Conservation (phyloP, 352 stramenopile species). For the Pythium aquatile region DNA sequence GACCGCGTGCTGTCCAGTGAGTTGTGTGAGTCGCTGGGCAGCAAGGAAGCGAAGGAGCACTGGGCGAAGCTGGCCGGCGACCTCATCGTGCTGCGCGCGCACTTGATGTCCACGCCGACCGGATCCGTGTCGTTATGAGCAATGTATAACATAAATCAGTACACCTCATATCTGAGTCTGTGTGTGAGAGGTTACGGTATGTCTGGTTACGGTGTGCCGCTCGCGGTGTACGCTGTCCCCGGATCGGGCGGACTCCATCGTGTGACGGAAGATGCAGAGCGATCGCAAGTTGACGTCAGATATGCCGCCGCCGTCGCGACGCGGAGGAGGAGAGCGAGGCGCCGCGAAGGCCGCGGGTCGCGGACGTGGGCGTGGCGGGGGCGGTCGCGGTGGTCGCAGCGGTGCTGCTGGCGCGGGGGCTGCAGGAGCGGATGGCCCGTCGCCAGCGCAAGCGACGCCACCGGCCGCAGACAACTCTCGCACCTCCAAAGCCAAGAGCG, state of each 20-base stretch:
- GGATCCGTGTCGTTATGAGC: conserved; percentile 2
- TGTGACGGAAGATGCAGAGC: conserved; percentile 15
- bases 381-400: conserved; percentile 2
- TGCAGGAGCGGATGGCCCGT: not conserved
- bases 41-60: conserved; percentile 8
- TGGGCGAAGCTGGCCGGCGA: conserved; percentile 13
- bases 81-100: conserved; percentile 9
- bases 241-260: not conserved
- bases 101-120: not conserved
- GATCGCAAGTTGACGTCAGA: conserved; percentile 16
- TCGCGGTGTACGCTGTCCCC: conserved; percentile 3
- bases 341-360: conserved; percentile 13
- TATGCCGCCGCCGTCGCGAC: conserved; percentile 22
- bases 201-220: not conserved
- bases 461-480: not conserved
- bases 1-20: conserved; percentile 4
- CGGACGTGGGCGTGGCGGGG: conserved; percentile 11
- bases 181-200: not conserved
- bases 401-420: conserved; percentile 1
- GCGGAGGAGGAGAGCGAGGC: conserved; percentile 13
- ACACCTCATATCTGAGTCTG: not conserved
- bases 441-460: not conserved
- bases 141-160: not conserved
- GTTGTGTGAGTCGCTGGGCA: conserved; percentile 17
- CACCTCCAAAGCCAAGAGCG: conserved; percentile 7